Percentiles rank a stretch among this genome's conserved stretches.
These are phyloP conservation scores for Chenopodium formosanum DNA, from an alignment of 148 eudicot species.

Conservation along the genomic window DNA sequence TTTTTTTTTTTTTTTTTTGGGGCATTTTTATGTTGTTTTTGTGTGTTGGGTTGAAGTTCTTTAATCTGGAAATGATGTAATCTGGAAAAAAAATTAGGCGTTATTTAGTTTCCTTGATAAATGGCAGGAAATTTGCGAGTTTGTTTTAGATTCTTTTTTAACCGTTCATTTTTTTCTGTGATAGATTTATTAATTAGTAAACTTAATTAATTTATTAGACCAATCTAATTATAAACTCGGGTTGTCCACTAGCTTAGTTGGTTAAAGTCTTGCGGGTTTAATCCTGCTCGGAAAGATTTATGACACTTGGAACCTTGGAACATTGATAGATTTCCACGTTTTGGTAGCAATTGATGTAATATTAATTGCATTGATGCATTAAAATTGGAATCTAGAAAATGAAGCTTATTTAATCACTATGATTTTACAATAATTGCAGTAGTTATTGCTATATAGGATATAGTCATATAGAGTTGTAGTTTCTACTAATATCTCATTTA, in stretches of 20 bases:
- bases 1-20: neutral
- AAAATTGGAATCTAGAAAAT: slow-evolving; percentile 1
- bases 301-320: no score
- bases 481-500: neutral
- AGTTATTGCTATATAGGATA: slow-evolving; percentile 7
- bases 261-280: no score
- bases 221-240: neutral
- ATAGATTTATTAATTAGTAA: no score
- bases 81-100: slow-evolving; percentile 10
- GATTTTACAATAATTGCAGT: slow-evolving; percentile 2
- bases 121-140: slow-evolving; percentile 16
- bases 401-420: no score
- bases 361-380: neutral
- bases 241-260: no score
- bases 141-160: slow-evolving; percentile 6
- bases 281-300: no score
- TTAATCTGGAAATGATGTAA: neutral
- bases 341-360: no score
- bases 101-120: slow-evolving; percentile 16
- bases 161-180: neutral
- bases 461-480: slow-evolving; percentile 1
- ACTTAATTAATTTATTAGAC: neutral
- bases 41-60: neutral
- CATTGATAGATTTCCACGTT: no score
- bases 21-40: neutral